These are phyloP conservation scores for Jaltomata sinuosa DNA, from an alignment of 257 asterid species.

Conservation along the genomic window DNA sequence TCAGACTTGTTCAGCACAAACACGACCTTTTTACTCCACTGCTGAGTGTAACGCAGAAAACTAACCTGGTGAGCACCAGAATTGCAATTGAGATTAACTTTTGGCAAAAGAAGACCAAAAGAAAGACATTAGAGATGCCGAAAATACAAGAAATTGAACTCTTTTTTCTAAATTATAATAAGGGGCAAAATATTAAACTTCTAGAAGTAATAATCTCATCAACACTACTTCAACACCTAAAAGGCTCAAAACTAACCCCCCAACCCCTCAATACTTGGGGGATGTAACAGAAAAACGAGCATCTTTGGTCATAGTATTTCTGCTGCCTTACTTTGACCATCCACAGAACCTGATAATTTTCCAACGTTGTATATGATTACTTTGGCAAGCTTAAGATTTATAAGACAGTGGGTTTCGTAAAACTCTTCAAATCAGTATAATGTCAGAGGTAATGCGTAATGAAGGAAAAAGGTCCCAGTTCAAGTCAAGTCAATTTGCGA, in stretches of 20 bases:
- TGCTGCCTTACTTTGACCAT: background rate
- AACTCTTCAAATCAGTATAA: background rate
- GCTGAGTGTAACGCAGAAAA: slow-evolving; percentile 92
- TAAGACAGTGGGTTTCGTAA: background rate
- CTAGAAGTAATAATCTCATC: background rate
- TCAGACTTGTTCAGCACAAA: slow-evolving; percentile 91
- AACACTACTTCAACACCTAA: background rate
- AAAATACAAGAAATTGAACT: background rate
- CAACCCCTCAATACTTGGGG: background rate
- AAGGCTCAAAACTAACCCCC: background rate
- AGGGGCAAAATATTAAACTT: background rate
- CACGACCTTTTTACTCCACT: slow-evolving; percentile 85
- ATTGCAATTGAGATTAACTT: slow-evolving; percentile 11
- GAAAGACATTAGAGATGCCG: background rate
- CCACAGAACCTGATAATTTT: background rate
- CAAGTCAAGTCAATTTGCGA: background rate
- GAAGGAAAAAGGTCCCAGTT: background rate
- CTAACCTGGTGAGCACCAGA: slow-evolving; percentile 48
- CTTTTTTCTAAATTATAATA: background rate
- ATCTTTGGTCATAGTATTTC: background rate
- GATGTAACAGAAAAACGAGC: background rate
- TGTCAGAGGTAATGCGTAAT: background rate
- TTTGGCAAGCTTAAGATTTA: background rate
- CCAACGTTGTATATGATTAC: background rate
- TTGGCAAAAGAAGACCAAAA: slow-evolving; percentile 3